phyloP scores from a whole-genome alignment of 1,284 basidiomycete species.

The Sphaerobolus stellatus region DNA sequence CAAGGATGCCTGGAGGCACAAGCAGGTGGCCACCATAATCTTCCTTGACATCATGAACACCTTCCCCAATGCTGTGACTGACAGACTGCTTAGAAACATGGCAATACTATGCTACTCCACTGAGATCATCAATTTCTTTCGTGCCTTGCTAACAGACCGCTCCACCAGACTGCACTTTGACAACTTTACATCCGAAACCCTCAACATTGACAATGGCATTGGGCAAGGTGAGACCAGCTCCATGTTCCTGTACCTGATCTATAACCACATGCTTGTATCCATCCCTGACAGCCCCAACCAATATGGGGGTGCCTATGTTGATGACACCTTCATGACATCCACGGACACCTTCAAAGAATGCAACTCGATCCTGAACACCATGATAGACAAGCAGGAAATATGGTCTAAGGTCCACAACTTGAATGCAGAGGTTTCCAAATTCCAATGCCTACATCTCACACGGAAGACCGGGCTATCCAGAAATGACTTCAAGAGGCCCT shows the following conservation, averaged over 20 bases:
- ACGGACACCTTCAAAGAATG: constrained; percentile 17
- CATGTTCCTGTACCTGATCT: constrained; percentile 29
- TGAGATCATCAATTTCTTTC: constrained; percentile 25
- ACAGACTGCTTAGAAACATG: constrained; percentile 34
- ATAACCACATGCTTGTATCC: constrained; percentile 26
- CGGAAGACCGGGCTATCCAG: no score
- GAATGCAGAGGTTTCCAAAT: not conserved
- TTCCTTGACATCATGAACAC: constrained; percentile 42
- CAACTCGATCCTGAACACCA: constrained; percentile 15
- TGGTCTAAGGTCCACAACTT: constrained; percentile 3
- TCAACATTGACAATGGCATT: constrained; percentile 28
- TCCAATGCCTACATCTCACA: not conserved
- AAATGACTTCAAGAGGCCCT: no score
- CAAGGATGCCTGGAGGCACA: constrained; percentile 35
- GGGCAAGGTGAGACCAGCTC: constrained; percentile 32
- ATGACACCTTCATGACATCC: constrained; percentile 17
- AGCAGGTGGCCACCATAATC: constrained; percentile 31
- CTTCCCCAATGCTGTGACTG: constrained; percentile 35
- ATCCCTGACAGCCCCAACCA: constrained; percentile 15
- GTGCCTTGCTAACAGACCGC: constrained; percentile 21
- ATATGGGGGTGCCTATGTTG: constrained; percentile 15
- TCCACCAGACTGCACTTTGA: constrained; percentile 30
- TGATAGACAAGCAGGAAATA: constrained; percentile 16
- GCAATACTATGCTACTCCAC: constrained; percentile 25
- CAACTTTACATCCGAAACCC: constrained; percentile 24